Base-by-base conservation (phyloP, 768 basidiomycete genomes). In the Collybiopsis confluens region DNA sequence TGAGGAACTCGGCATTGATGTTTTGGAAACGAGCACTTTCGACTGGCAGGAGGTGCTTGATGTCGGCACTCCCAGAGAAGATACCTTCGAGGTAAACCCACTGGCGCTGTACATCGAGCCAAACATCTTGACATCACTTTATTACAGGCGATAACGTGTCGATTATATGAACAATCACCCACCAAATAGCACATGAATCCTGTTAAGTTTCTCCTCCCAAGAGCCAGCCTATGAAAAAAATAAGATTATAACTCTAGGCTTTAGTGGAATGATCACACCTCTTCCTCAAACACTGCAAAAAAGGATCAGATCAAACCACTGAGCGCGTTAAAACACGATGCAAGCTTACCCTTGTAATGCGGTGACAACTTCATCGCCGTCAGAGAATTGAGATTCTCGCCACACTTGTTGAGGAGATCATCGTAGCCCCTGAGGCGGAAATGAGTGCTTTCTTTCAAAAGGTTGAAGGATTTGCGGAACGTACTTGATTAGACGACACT, bases 81-180 rank as follows among this genome's bases (percentile, higher is more conserved):
- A 99, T 99, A 40, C 97, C 97, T 69, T 99, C 97, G 49, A 99
- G 80, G 66, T 99, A 99, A 1, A 99, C 97, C 97, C 97, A 99
- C 74, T 99, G 97, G 6, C 97, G 85, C 62, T 99, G 97, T 15
- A 99, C 97, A 61, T 99, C 97, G 60, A 99, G 97, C 97, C 97
- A 99, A 35, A 98, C 89, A 69, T 99, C 92, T 92, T 58, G 15
- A 41, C 35, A 37, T 27, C 21, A 10, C 26, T 18, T 36, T 27
- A 38, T 36, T 3, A 49, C 10, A 36, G 23, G 42, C 15, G 49
- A 41, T 11, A 16, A n/a, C 5, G 10, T 11, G 10, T 38, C 6
- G 23, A 23, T n/a, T 9, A 13, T 26, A 40, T 10, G 16, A 52
- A 27, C 10, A 30, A 24, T 42, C 56, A 62, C 56, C 13, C 13